These are phyloP conservation scores for Fraxinus sp. DNA, from an alignment of 305 asterid genomes.

Conservation along the genomic window DNA sequence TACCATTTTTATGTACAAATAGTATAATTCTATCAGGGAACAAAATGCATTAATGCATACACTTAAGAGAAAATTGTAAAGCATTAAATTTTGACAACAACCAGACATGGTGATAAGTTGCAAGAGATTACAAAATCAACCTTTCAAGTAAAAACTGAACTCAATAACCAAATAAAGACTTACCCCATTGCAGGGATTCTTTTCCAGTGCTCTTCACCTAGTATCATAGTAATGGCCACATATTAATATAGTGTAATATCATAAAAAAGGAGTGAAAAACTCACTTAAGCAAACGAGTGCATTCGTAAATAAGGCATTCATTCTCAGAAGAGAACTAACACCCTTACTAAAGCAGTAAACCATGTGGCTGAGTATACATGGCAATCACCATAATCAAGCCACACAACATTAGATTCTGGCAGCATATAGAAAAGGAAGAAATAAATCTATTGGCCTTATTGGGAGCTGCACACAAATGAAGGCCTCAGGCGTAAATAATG, in stretches of 20 bases:
- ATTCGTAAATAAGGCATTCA: neutral
- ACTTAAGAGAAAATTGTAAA: neutral
- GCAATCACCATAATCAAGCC: neutral
- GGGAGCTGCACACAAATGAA: neutral
- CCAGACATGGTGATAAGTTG: neutral
- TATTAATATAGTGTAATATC: neutral
- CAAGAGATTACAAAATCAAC: neutral
- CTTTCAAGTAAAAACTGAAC: neutral
- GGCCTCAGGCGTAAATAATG: neutral
- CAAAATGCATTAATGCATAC: neutral
- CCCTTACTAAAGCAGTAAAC: neutral
- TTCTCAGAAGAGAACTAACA: neutral
- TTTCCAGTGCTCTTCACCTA: conserved; percentile 83
- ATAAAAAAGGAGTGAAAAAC: neutral
- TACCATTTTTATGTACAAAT: neutral
- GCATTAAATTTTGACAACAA: neutral
- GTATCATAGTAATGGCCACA: neutral
- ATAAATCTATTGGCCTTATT: neutral
- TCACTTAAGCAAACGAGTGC: neutral
- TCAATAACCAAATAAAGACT: conserved; percentile 3
- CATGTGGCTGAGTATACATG: neutral
- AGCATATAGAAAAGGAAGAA: neutral
- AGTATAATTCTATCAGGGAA: neutral
- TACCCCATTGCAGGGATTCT: conserved; percentile 92
- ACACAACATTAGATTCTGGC: neutral